A percentile compares a stretch with the other conserved stretches of the same genome.
These are phyloP conservation scores for Diphasiastrum complanatum DNA, from an alignment of 83 land plant species.

Conservation along the genomic window DNA sequence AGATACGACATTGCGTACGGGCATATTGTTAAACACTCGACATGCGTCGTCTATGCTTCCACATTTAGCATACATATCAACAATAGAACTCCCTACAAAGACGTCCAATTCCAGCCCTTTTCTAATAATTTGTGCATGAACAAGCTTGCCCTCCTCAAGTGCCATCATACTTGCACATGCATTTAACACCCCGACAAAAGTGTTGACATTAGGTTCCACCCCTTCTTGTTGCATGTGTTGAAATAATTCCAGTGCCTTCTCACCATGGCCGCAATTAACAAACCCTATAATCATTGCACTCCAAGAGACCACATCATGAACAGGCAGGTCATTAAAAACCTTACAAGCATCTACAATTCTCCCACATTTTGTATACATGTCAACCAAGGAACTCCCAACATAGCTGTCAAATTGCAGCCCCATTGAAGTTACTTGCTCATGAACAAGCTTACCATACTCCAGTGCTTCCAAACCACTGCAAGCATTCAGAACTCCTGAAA, in stretches of 20 bases:
- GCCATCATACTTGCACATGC: slow-evolving; percentile 8
- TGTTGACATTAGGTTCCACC: slow-evolving; percentile 5
- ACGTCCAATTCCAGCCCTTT: background rate
- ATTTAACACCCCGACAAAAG: slow-evolving; percentile 8
- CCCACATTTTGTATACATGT: slow-evolving; percentile 24
- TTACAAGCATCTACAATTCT: slow-evolving; percentile 1
- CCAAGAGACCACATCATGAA: slow-evolving; percentile 10
- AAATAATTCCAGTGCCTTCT: background rate
- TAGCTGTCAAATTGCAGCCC: slow-evolving; percentile 2
- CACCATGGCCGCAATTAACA: background rate
- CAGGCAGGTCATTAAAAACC: slow-evolving; percentile 6
- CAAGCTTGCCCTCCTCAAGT: background rate
- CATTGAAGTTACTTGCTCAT: slow-evolving; percentile 4
- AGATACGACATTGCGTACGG: too few species aligned
- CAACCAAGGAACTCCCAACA: slow-evolving; percentile 10
- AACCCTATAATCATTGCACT: slow-evolving; percentile 17
- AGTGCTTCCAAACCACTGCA: slow-evolving; percentile 1
- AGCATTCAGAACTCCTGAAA: slow-evolving; percentile 8
- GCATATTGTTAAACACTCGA: too few species aligned
- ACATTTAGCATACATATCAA: background rate
- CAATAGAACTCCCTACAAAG: background rate
- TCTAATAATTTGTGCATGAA: background rate
- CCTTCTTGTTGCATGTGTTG: slow-evolving; percentile 10
- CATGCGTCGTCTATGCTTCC: too few species aligned
- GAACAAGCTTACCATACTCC: slow-evolving; percentile 8